phyloP scores from a whole-genome alignment of 371 early-diverging fungal species.

The Zopfochytrium polystomum region DNA sequence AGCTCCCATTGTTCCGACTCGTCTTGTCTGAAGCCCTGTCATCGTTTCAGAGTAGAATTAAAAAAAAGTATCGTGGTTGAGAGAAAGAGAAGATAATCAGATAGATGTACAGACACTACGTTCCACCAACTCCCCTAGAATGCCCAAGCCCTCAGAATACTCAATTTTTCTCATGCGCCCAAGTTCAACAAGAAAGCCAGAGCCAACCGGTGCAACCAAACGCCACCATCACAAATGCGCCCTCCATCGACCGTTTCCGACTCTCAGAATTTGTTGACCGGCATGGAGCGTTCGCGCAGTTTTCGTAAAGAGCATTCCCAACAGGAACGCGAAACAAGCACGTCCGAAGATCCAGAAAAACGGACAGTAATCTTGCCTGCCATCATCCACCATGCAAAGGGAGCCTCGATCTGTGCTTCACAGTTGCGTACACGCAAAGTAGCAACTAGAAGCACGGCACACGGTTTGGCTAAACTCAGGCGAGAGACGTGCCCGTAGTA shows the following conservation, averaged over 20 bases:
- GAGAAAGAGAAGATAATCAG: not conserved
- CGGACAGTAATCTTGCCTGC: not conserved
- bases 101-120: not conserved
- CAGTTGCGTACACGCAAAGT: not conserved
- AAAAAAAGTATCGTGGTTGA: too few relatives aligned
- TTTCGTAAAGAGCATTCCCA: too few relatives aligned
- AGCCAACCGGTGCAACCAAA: constrained; percentile 6
- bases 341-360: not conserved
- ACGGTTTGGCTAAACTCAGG: too few relatives aligned
- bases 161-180: constrained; percentile 1
- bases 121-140: not conserved
- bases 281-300: too few relatives aligned
- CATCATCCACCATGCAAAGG: constrained; percentile 3
- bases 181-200: constrained; percentile 5
- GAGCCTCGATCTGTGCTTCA: not conserved
- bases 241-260: not conserved
- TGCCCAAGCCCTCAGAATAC: not conserved
- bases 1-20: too few relatives aligned
- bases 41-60: too few relatives aligned
- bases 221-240: not conserved
- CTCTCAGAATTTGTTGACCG: too few relatives aligned
- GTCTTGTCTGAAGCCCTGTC: too few relatives aligned
- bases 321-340: not conserved
- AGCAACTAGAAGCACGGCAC: too few relatives aligned
- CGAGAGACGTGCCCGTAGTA: too few relatives aligned